phyloP scores from a whole-genome alignment of 108 stramenopile genomes.

The Pseudonitzschia delicatissima region DNA sequence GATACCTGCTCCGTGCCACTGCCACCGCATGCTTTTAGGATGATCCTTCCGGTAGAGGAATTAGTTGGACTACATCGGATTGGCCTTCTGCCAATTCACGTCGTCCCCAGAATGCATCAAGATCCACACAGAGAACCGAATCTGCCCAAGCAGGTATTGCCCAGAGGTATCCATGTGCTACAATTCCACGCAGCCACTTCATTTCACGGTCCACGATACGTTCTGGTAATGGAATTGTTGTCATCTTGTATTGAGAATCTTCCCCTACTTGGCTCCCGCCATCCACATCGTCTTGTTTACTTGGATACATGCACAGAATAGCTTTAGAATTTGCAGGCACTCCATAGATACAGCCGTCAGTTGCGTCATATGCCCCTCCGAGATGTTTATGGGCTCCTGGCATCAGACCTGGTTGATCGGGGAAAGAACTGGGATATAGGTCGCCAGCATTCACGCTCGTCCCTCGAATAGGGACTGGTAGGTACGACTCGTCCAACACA shows the following conservation, averaged over 20 bases:
- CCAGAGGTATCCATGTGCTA: constrained; percentile 69
- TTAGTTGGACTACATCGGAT: constrained; percentile 30
- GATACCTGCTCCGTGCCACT: constrained; percentile 85
- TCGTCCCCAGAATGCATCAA: constrained; percentile 61
- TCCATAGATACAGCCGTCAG: constrained; percentile 75
- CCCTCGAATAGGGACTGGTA: constrained; percentile 38
- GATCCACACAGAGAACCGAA: constrained; percentile 59
- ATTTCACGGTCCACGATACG: constrained; percentile 43
- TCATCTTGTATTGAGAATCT: constrained; percentile 29
- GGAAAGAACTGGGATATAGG: constrained; percentile 32
- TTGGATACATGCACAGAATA: constrained; percentile 57
- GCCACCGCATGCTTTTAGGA: constrained; percentile 54
- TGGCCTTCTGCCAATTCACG: constrained; percentile 34
- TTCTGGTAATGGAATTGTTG: constrained; percentile 57
- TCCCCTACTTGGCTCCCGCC: not conserved
- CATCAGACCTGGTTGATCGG: constrained; percentile 35
- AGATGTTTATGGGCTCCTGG: constrained; percentile 72
- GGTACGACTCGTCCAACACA: constrained; percentile 36
- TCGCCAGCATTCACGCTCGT: constrained; percentile 39
- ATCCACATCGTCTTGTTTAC: not conserved
- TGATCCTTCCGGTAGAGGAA: constrained; percentile 49
- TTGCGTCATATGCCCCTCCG: constrained; percentile 70
- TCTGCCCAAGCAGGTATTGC: constrained; percentile 74
- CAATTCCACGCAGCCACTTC: constrained; percentile 81
- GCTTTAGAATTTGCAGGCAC: constrained; percentile 60